phyloP scores from a whole-genome alignment of 73 alveolate species.

The Paramecium bursaria region DNA sequence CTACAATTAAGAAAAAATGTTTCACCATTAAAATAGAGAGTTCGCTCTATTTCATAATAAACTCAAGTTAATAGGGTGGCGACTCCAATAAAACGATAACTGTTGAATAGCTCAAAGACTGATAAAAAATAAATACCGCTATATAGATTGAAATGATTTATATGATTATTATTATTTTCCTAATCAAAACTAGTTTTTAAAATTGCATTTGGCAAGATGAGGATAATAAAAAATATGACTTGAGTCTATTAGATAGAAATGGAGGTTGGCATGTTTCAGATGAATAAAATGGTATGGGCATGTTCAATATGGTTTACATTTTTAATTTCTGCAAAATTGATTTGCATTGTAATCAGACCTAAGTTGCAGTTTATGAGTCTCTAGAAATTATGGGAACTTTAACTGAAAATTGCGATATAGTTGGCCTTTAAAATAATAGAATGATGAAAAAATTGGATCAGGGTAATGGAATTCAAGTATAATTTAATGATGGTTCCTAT shows the following conservation, averaged over 20 bases:
- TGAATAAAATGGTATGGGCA: conserved; percentile 60
- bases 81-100: no score
- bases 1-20: no score
- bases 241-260: background rate
- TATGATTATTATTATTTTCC: background rate
- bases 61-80: no score
- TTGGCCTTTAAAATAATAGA: conserved; percentile 15
- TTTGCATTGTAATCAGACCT: conserved; percentile 5
- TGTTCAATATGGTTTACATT: conserved; percentile 56
- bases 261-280: conserved; percentile 46
- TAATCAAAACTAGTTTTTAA: background rate
- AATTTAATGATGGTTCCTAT: conserved; percentile 42
- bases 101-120: no score
- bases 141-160: conserved; percentile 51
- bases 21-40: no score
- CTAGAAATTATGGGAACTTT: conserved; percentile 55
- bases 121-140: background rate
- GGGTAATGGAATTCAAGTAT: conserved; percentile 20
- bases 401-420: conserved; percentile 57
- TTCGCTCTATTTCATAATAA: no score
- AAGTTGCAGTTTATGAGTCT: conserved; percentile 54
- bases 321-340: conserved; percentile 48
- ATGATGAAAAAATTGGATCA: background rate
- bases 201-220: conserved; percentile 41
- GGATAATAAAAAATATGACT: conserved; percentile 4